Base-by-base conservation (phyloP, 2,329 filamentous ascomycete species). In the Colletotrichum acutatum region DNA sequence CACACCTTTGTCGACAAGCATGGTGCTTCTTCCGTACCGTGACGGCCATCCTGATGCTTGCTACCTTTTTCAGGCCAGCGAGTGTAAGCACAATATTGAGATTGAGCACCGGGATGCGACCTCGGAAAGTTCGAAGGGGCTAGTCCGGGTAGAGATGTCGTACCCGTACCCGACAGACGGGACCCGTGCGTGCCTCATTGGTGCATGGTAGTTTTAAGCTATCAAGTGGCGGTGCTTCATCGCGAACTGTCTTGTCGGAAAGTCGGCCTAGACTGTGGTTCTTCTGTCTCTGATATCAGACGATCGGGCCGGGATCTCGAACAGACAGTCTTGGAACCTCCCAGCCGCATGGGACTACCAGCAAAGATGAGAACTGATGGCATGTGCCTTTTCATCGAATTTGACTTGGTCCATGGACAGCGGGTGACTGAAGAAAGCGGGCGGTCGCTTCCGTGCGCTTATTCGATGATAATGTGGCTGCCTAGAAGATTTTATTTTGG, bases 141-240 rank as follows among this genome's bases (percentile, higher is more conserved):
- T 71, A 52, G 46, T 19, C 42, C 71, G 60, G 56, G 56, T 28
- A 57, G 28, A 60, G n/a, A 58, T 42, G 34, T 58, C 28, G 34
- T 71, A 73, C 37, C 60, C 66, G 70, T 71, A 71, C 71, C 67
- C 71, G 71, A 71, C 60, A 49, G 28, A 42, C 60, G 53, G 66
- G 56, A 73, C 66, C 60, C 34, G 66, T 61, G 70, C 70, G 66
- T 32, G 66, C 54, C 32, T 59, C 46, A 19, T 24, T 65, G 12
- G 42, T 60, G 66, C 60, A 65, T 22, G 12, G 5, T 34, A 61
- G 62, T n/a, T 65, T 22, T 16, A 57, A 26, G 24, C n/a, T 28
- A 42, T 16, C 62, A 16, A 37, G 60, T 61, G 56, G 49, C 67
- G 28, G 56, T 49, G 46, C 28, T 8, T 26, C 56, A 66, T 26